Conservation (phyloP, 352 stramenopile genomes). For the Phytopythium helicoides region DNA sequence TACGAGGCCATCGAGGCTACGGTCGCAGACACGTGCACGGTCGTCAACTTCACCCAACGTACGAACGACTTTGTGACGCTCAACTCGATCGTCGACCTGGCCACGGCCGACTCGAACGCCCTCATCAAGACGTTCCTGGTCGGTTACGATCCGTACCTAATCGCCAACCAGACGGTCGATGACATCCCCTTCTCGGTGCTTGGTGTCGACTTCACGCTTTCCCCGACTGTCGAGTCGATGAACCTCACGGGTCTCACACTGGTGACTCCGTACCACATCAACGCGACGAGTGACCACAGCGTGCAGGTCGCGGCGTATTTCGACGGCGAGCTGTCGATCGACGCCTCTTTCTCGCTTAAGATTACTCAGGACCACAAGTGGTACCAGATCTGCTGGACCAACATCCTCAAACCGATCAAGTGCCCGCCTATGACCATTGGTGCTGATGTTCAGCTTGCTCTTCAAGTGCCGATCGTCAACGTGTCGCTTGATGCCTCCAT, state of each 20-base stretch:
- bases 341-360: constrained; percentile 18
- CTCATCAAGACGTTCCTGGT: constrained; percentile 27
- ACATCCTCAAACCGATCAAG: constrained; percentile 24
- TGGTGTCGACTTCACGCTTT: constrained; percentile 45
- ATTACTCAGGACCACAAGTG: constrained; percentile 32
- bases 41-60: constrained; percentile 27
- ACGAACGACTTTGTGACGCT: constrained; percentile 22
- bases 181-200: constrained; percentile 46
- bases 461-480: constrained; percentile 16
- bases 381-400: constrained; percentile 44
- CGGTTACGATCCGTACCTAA: constrained; percentile 27
- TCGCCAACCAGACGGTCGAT: constrained; percentile 38
- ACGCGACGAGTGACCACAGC: constrained; percentile 21
- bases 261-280: constrained; percentile 40
- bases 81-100: constrained; percentile 27
- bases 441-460: constrained; percentile 22
- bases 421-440: constrained; percentile 22
- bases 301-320: constrained; percentile 27
- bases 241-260: constrained; percentile 42
- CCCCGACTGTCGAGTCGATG: constrained; percentile 46
- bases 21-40: constrained; percentile 29
- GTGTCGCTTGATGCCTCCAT: constrained; percentile 20
- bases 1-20: constrained; percentile 18
- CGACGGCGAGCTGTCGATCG: constrained; percentile 18
- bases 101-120: constrained; percentile 18